Percentiles rank a stretch among this genome's conserved stretches.
These are phyloP conservation scores for Glaciozyma martinii DNA, from an alignment of 768 basidiomycete genomes.

Conservation along the genomic window DNA sequence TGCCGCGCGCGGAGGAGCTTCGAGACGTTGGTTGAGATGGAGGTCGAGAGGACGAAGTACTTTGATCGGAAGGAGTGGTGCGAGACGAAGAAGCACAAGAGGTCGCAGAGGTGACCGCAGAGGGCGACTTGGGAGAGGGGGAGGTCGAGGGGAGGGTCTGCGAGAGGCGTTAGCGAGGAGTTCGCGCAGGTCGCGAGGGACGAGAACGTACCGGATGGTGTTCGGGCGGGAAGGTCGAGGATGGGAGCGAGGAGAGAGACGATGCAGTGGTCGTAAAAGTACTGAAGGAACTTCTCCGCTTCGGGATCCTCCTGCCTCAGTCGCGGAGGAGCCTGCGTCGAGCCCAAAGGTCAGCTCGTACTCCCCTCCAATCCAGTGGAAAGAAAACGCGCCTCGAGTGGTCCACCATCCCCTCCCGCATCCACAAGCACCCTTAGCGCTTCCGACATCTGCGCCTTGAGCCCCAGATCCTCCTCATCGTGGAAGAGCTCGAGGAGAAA, in stretches of 20 bases:
- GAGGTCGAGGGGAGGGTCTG: conserved; percentile 43
- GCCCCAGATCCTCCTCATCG: conserved; percentile 68
- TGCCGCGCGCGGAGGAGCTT: conserved; percentile 70
- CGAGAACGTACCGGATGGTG: not conserved
- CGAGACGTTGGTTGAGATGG: conserved; percentile 63
- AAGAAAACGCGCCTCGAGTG: conserved; percentile 35
- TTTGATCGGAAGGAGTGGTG: conserved; percentile 89
- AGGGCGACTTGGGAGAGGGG: conserved; percentile 51
- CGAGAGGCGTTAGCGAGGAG: no score
- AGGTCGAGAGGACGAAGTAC: conserved; percentile 75
- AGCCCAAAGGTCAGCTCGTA: conserved; percentile 14
- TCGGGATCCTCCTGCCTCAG: conserved; percentile 54
- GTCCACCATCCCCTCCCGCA: conserved; percentile 47
- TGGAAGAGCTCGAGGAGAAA: conserved; percentile 68
- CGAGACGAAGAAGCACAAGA: conserved; percentile 74
- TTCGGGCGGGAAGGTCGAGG: conserved; percentile 45
- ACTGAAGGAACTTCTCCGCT: conserved; percentile 81
- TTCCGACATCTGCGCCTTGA: conserved; percentile 86
- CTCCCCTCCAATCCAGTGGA: conserved; percentile 12
- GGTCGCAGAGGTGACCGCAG: conserved; percentile 79
- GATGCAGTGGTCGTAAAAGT: conserved; percentile 81
- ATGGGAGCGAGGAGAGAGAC: conserved; percentile 74
- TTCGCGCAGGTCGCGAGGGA: not conserved
- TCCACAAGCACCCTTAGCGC: conserved; percentile 75
- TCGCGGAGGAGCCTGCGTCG: conserved; percentile 37